These are phyloP conservation scores for Lathyrus sativus DNA, from an alignment of 306 rosid genomes.

Conservation along the genomic window DNA sequence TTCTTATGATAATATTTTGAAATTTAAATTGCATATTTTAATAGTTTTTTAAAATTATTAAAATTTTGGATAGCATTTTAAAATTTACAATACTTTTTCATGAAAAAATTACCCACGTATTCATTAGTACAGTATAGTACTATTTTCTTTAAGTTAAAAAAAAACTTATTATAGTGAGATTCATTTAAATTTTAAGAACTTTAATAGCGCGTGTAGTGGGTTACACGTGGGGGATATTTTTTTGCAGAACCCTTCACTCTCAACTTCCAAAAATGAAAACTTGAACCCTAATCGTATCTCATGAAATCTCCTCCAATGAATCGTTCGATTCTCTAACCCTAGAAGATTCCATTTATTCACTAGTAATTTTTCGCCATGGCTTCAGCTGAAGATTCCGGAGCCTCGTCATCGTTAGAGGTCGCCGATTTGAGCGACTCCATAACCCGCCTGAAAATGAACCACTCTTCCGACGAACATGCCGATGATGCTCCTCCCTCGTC, in stretches of 20 bases:
- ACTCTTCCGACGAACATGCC: constrained; percentile 44
- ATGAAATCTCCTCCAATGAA: constrained; percentile 16
- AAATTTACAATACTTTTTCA: no score
- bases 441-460: constrained; percentile 66
- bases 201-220: no score
- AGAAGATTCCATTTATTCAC: neutral
- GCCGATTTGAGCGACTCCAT: constrained; percentile 82
- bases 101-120: no score
- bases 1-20: no score
- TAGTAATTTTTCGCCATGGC: constrained; percentile 53
- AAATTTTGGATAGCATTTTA: no score
- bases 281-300: neutral
- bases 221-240: neutral
- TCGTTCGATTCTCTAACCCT: constrained; percentile 42
- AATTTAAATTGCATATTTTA: no score
- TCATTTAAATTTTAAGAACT: no score
- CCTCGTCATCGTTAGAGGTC: constrained; percentile 83
- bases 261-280: neutral
- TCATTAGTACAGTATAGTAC: no score
- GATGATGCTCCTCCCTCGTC: constrained; percentile 37
- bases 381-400: constrained; percentile 76
- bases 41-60: no score
- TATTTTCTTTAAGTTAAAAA: no score
- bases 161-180: no score
- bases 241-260: neutral